Evolutionary conservation across 441 rosid genomes (phyloP).

Genomic region (Populus hybrid): DNA sequence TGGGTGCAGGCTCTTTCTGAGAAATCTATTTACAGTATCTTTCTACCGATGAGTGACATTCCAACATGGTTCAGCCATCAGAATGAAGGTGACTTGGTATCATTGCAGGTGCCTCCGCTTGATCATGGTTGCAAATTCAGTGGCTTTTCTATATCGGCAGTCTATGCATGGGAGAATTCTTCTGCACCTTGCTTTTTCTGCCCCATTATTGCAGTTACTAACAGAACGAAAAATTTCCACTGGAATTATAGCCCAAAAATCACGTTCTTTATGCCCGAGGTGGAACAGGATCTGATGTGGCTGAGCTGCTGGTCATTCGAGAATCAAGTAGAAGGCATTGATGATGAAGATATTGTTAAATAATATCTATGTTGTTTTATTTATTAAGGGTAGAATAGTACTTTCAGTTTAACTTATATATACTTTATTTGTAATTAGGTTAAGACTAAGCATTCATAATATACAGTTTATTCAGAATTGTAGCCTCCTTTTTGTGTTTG

Average conservation of each 20-base stretch:
- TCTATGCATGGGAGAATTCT: constrained; percentile 8
- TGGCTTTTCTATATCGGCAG: background rate
- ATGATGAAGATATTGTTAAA: background rate
- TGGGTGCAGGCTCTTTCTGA: background rate
- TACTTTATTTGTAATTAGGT: no score
- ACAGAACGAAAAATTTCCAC: constrained; percentile 11
- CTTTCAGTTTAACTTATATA: no score
- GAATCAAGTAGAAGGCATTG: background rate
- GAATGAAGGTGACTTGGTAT: background rate
- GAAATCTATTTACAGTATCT: background rate
- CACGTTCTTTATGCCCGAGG: constrained; percentile 8
- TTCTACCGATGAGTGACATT: background rate
- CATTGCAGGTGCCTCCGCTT: background rate
- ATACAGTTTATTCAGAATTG: no score
- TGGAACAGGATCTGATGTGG: constrained; percentile 14
- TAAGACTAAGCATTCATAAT: no score
- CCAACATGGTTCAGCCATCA: background rate
- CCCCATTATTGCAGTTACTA: background rate
- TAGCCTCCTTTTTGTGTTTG: no score
- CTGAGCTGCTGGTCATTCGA: constrained; percentile 14
- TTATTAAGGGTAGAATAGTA: no score
- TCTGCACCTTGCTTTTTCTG: background rate
- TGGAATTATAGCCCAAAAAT: constrained; percentile 14
- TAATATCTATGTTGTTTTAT: no score
- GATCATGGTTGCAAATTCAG: background rate